Conservation (phyloP, 805 yeast species). For the Monosporozyma aerobia region DNA sequence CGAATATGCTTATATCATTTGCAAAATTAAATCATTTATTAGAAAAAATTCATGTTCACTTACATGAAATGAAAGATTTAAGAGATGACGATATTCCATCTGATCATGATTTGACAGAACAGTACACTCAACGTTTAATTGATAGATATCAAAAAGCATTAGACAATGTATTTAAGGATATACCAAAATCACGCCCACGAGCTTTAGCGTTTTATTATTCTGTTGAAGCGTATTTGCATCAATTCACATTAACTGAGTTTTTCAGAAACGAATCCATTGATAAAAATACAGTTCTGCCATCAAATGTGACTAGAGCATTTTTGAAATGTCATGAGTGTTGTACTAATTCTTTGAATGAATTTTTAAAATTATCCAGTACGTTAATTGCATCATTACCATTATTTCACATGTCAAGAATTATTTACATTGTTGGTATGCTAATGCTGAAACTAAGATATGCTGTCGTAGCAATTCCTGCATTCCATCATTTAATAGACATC, state of each 20-base stretch:
- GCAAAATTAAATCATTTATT: slow-evolving; percentile 50
- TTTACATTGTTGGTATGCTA: slow-evolving; percentile 56
- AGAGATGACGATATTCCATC: slow-evolving; percentile 6
- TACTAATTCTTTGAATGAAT: slow-evolving; percentile 41
- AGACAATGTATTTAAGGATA: slow-evolving; percentile 31
- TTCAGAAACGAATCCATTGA: slow-evolving; percentile 11
- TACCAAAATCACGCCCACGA: slow-evolving; percentile 34
- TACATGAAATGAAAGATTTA: slow-evolving; percentile 32
- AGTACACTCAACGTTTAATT: slow-evolving; percentile 9
- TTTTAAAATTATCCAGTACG: slow-evolving; percentile 35
- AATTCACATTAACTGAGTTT: slow-evolving; percentile 36
- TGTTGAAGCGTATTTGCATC: slow-evolving; percentile 58
- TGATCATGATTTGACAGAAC: slow-evolving; percentile 13
- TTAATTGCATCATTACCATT: slow-evolving; percentile 50
- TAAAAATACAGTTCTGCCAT: slow-evolving; percentile 14
- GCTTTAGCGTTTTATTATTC: slow-evolving; percentile 47
- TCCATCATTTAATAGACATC: slow-evolving; percentile 36
- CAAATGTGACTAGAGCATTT: slow-evolving; percentile 34
- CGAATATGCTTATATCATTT: slow-evolving; percentile 43
- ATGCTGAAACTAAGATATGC: slow-evolving; percentile 47
- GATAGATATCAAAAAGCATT: slow-evolving; percentile 44
- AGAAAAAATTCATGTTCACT: slow-evolving; percentile 49
- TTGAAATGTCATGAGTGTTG: slow-evolving; percentile 47
- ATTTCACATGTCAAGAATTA: slow-evolving; percentile 45
- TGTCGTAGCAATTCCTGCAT: slow-evolving; percentile 43